Conservation (phyloP, 805 yeast genomes). For the Monosporozyma unispora region DNA sequence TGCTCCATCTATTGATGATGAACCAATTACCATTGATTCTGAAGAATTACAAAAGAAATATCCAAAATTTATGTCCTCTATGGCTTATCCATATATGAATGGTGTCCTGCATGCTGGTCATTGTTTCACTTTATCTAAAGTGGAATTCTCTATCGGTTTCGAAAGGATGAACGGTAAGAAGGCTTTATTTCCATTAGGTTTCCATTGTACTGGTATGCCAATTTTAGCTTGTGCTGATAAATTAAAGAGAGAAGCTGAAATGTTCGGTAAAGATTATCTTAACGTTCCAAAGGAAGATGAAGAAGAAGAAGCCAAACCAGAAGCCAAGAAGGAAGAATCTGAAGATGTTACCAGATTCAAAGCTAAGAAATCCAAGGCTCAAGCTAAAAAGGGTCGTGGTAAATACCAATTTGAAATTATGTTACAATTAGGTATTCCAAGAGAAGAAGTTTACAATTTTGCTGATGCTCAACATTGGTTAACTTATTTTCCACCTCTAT, state of each 20-base stretch:
- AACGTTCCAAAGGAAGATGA: conserved; percentile 57
- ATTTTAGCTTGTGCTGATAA: conserved; percentile 94
- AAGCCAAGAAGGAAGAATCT: conserved; percentile 34
- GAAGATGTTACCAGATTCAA: conserved; percentile 85
- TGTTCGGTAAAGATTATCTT: conserved; percentile 74
- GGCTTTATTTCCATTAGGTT: conserved; percentile 91
- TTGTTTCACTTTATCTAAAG: conserved; percentile 88
- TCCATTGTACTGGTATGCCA: conserved; percentile 99
- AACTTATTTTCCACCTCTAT: conserved; percentile 81
- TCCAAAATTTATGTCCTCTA: conserved; percentile 84
- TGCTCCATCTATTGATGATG: conserved; percentile 73
- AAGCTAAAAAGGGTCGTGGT: conserved; percentile 86
- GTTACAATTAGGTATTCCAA: conserved; percentile 84
- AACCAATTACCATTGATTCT: conserved; percentile 40
- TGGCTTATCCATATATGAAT: conserved; percentile 99
- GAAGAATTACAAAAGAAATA: conserved; percentile 68
- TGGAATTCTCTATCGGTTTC: conserved; percentile 84
- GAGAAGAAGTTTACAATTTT: conserved; percentile 74
- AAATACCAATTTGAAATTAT: conserved; percentile 94
- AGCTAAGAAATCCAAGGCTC: conserved; percentile 90
- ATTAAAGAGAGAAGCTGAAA: conserved; percentile 82
- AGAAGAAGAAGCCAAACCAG: conserved; percentile 33
- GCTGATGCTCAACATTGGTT: conserved; percentile 94
- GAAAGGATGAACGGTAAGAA: conserved; percentile 91
- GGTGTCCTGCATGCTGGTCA: conserved; percentile 98